Evolutionary conservation across 1,284 basidiomycete genomes (phyloP).

Genomic region (Cutaneotrichosporon cavernicola): DNA sequence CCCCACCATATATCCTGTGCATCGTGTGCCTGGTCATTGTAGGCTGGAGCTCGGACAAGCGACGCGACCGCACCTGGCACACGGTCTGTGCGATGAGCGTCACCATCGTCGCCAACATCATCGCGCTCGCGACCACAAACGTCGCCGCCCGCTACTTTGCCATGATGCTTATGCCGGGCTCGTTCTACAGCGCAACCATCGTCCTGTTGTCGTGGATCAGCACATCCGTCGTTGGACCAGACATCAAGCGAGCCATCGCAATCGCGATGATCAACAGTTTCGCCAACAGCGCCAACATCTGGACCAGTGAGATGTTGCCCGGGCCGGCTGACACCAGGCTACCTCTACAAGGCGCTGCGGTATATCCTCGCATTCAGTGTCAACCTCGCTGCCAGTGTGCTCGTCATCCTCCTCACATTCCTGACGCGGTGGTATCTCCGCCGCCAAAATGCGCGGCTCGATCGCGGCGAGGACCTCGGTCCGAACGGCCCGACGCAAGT

Average conservation of each 20-base stretch:
- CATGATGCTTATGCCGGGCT: constrained; percentile 37
- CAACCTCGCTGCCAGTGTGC: constrained; percentile 46
- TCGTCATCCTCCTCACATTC: constrained; percentile 32
- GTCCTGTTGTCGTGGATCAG: constrained; percentile 51
- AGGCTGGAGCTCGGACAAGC: constrained; percentile 46
- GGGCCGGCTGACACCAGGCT: constrained; percentile 14
- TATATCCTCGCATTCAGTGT: constrained; percentile 48
- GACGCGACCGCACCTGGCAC: constrained; percentile 33
- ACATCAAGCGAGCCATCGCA: constrained; percentile 50
- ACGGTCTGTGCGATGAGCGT: constrained; percentile 33
- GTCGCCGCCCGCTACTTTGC: constrained; percentile 48
- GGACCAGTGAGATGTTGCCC: constrained; percentile 30
- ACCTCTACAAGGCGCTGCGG: constrained; percentile 46
- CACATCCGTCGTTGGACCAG: constrained; percentile 48
- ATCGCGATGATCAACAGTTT: constrained; percentile 52
- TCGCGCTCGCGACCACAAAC: constrained; percentile 59
- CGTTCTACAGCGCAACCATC: constrained; percentile 49
- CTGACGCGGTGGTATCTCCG: constrained; percentile 41
- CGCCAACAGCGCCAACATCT: constrained; percentile 52
- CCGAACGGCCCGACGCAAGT: constrained; percentile 38
- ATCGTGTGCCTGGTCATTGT: constrained; percentile 39
- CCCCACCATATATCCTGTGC: constrained; percentile 49
- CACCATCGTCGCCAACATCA: constrained; percentile 69
- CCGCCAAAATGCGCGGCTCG: constrained; percentile 44
- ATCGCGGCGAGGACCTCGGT: constrained; percentile 42